Base-by-base conservation (phyloP, 2,329 filamentous ascomycete species). In the Hypoxylon sp. region DNA sequence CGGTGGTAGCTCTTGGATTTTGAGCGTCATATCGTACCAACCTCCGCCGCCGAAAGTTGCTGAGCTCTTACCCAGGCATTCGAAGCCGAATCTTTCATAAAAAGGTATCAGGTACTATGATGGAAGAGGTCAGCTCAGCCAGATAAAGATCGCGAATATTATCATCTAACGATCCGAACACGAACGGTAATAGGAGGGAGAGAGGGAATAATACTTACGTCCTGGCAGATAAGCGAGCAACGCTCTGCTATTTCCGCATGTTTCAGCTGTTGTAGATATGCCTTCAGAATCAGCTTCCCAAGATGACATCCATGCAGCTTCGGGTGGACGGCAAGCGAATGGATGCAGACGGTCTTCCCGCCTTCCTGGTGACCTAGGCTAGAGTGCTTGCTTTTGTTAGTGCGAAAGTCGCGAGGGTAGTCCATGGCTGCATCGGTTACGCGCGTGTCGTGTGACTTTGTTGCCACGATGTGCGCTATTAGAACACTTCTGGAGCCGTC, bases 341-440 rank as follows among this genome's bases (percentile, higher is more conserved):
- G 94, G 53, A 97, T 81, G 60, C 89, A 93, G 60, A 97, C 85
- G 0, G 93, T 97, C 46, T 89, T 82, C 41, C 93, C 93, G 14
- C 83, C 82, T 64, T 93, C 88, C 73, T 91, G 87, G 79, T 97
- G 93, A 32, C 93, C 93, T 9, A 89, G 75, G 34, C 91, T 76
- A 36, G 85, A 82, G 50, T 80, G 77, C 57, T 82, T 79, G 57
- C 76, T 77, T 60, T 80, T 80, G 52, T 81, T 80, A 52, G 83
- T 82, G 66, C 84, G 82, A 90, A 91, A 95, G 76, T 91, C 86
- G 41, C 82, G 78, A 0, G 93, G 93, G 45, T 90, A 84, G 21
- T 84, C 86, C 93, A 97, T 97, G 70, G 93, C 89, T 5, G 84
- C 84, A 75, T 97, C 93, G 1, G 89, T 92, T 60, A 97, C 88